Evolutionary conservation across 2,329 filamentous ascomycete genomes (phyloP).

Genomic region (Talaromyces albobiverticillius): DNA sequence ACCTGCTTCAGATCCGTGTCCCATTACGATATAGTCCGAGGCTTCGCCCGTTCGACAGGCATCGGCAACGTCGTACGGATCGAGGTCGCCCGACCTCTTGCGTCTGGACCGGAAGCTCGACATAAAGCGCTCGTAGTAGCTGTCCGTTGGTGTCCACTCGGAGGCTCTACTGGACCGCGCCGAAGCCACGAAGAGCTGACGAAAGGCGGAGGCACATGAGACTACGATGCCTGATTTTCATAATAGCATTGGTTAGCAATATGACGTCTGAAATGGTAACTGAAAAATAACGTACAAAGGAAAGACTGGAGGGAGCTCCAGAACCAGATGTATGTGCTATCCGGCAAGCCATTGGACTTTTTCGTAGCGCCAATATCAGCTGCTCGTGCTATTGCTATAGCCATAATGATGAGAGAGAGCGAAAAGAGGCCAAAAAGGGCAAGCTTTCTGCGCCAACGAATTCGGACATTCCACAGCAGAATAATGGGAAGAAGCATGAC

Average conservation of each 20-base stretch:
- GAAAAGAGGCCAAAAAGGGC: constrained; percentile 3
- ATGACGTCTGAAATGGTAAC: too few species aligned
- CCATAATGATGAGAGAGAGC: not conserved
- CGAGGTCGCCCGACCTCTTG: not conserved
- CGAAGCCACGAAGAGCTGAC: not conserved
- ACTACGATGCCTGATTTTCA: not conserved
- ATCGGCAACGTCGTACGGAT: not conserved
- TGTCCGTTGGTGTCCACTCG: not conserved
- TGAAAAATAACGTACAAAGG: not conserved
- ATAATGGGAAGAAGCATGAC: constrained; percentile 1
- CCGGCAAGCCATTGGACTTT: not conserved
- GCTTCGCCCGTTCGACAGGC: too few species aligned
- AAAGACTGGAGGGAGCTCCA: not conserved
- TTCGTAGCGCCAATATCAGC: not conserved
- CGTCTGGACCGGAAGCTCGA: not conserved
- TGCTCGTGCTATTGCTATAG: not conserved
- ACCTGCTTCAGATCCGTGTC: too few species aligned
- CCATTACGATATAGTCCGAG: too few species aligned
- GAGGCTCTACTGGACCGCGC: not conserved
- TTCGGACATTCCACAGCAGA: not conserved
- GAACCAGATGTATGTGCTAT: not conserved
- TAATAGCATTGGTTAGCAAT: not conserved
- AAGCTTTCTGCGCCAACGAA: not conserved
- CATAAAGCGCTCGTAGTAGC: not conserved
- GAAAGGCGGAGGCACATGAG: not conserved